Evolutionary conservation across 2,329 filamentous ascomycete genomes (phyloP).

Genomic region (Talaromyces amestolkiae): DNA sequence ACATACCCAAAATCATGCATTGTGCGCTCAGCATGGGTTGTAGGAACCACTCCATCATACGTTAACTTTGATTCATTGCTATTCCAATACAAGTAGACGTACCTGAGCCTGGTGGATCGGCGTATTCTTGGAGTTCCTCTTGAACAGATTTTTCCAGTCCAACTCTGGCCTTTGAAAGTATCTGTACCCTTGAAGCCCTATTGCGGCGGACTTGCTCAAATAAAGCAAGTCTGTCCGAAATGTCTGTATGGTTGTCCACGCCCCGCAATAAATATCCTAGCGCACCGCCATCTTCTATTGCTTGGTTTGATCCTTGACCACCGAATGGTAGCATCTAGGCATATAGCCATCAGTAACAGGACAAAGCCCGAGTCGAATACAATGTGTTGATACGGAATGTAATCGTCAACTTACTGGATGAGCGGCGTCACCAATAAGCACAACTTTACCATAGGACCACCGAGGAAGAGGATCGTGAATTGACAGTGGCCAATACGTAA

Average conservation of each 20-base stretch:
- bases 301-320: conserved; percentile 34
- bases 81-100: background rate
- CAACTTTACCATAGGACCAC: conserved; percentile 27
- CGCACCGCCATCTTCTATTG: conserved; percentile 36
- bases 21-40: background rate
- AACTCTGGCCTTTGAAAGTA: conserved; percentile 22
- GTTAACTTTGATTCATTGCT: background rate
- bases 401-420: conserved; percentile 27
- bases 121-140: conserved; percentile 2
- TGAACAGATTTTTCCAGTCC: conserved; percentile 3
- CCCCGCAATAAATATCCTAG: conserved; percentile 22
- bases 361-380: background rate
- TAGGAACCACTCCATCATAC: background rate
- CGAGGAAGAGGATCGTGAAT: conserved; percentile 27
- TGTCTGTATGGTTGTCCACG: conserved; percentile 19
- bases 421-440: conserved; percentile 36
- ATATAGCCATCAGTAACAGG: background rate
- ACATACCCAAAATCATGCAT: conserved; percentile 4
- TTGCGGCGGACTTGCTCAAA: conserved; percentile 25
- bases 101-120: background rate
- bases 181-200: conserved; percentile 27
- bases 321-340: conserved; percentile 31
- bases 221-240: conserved; percentile 23
- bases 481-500: conserved; percentile 30
- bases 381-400: background rate